These are phyloP conservation scores for Vigna nakashimae DNA, from an alignment of 306 rosid genomes.

Conservation along the genomic window DNA sequence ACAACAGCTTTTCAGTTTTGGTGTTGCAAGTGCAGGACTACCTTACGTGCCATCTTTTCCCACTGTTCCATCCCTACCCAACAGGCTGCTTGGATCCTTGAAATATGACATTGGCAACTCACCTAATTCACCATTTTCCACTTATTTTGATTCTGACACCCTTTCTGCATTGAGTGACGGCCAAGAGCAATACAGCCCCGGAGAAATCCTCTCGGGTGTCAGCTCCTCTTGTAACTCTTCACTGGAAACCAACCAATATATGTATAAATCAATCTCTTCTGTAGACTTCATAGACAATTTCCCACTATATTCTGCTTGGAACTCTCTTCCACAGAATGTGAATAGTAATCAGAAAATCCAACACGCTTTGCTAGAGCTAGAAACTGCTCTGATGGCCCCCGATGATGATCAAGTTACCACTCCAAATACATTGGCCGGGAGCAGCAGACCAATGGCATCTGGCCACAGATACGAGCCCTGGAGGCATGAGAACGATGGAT, in stretches of 20 bases:
- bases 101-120: slow-evolving; percentile 71
- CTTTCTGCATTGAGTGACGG: slow-evolving; percentile 62
- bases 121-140: slow-evolving; percentile 65
- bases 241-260: slow-evolving; percentile 57
- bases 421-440: slow-evolving; percentile 51
- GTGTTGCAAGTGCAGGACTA: slow-evolving; percentile 60
- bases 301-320: slow-evolving; percentile 51
- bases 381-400: slow-evolving; percentile 88
- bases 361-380: slow-evolving; percentile 68
- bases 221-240: slow-evolving; percentile 64
- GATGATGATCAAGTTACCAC: slow-evolving; percentile 60
- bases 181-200: slow-evolving; percentile 70
- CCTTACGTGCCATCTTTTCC: slow-evolving; percentile 66
- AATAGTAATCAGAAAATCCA: slow-evolving; percentile 53
- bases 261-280: slow-evolving; percentile 49
- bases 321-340: slow-evolving; percentile 52
- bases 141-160: slow-evolving; percentile 69
- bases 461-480: slow-evolving; percentile 57
- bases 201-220: slow-evolving; percentile 65
- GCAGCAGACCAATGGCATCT: slow-evolving; percentile 43
- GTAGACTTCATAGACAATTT: slow-evolving; percentile 48
- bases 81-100: slow-evolving; percentile 65
- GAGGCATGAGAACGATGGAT: slow-evolving; percentile 55
- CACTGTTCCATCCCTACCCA: slow-evolving; percentile 61
- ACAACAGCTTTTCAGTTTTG: slow-evolving; percentile 61